Evolutionary conservation across 192 early-diverging fungal species (phyloP).

Genomic region (Spinellus fusiger): DNA sequence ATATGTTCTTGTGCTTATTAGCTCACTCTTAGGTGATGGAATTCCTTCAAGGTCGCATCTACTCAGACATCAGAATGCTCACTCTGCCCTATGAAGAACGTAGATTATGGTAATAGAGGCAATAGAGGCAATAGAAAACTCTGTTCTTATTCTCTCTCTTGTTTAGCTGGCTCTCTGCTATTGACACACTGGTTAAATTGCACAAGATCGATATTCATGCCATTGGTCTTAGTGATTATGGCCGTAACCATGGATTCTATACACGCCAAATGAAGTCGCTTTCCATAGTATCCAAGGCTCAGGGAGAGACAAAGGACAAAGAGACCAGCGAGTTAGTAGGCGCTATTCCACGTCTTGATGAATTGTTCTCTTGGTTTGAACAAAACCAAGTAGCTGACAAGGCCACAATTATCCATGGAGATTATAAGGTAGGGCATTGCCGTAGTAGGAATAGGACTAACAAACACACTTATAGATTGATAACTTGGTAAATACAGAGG

Average conservation of each 20-base stretch:
- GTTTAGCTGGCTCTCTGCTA: conserved; percentile 58
- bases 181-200: conserved; percentile 74
- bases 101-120: conserved; percentile 37
- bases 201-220: conserved; percentile 64
- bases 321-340: conserved; percentile 53
- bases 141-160: background rate
- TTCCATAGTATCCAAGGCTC: conserved; percentile 54
- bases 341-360: conserved; percentile 57
- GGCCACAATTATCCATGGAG: conserved; percentile 85
- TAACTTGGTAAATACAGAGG: conserved; percentile 45
- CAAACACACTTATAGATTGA: conserved; percentile 38
- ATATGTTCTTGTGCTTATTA: background rate
- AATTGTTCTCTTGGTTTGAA: conserved; percentile 73
- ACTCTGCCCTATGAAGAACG: conserved; percentile 49
- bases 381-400: conserved; percentile 63
- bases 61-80: conserved; percentile 57
- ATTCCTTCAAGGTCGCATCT: conserved; percentile 87
- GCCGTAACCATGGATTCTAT: conserved; percentile 69
- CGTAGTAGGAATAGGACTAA: background rate
- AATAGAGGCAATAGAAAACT: background rate
- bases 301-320: conserved; percentile 59
- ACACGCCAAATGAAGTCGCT: conserved; percentile 76
- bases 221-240: conserved; percentile 68
- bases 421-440: conserved; percentile 64
- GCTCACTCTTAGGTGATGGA: conserved; percentile 68